Conservation (phyloP, 768 basidiomycete species). For the Lyophyllum semitale region DNA sequence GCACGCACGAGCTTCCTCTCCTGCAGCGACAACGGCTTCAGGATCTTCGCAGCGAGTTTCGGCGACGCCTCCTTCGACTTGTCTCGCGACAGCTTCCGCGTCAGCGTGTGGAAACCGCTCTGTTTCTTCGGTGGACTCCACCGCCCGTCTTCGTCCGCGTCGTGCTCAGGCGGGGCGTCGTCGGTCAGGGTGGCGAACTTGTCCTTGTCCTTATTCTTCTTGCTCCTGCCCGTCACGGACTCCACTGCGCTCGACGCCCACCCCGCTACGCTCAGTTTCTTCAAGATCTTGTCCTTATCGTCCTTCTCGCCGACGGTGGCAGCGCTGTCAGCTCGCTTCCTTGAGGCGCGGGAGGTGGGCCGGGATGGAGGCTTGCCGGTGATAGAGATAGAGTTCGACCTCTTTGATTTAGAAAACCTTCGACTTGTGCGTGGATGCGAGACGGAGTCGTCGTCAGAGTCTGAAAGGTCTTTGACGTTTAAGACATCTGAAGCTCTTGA, state of each 20-base stretch:
- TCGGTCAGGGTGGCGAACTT: slow-evolving; percentile 57
- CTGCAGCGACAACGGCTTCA: slow-evolving; percentile 52
- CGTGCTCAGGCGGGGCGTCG: slow-evolving; percentile 28
- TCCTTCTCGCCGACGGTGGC: slow-evolving; percentile 36
- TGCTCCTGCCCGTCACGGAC: slow-evolving; percentile 55
- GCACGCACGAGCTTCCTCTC: slow-evolving; percentile 65
- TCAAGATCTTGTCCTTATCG: slow-evolving; percentile 36
- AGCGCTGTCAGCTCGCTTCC: slow-evolving; percentile 64
- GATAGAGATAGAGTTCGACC: slow-evolving; percentile 42
- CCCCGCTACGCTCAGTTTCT: slow-evolving; percentile 52
- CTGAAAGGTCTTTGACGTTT: slow-evolving; percentile 17
- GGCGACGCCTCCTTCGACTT: slow-evolving; percentile 37
- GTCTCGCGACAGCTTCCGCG: slow-evolving; percentile 32
- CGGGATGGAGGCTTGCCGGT: slow-evolving; percentile 50
- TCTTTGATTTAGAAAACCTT: slow-evolving; percentile 31
- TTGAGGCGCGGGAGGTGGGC: slow-evolving; percentile 57
- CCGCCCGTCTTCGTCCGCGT: slow-evolving; percentile 23
- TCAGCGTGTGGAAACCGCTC: slow-evolving; percentile 28
- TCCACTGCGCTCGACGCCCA: slow-evolving; percentile 73
- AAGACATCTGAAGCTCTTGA: slow-evolving; percentile 16
- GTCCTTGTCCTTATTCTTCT: slow-evolving; percentile 59
- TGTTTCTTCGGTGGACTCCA: slow-evolving; percentile 23
- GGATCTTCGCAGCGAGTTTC: slow-evolving; percentile 39
- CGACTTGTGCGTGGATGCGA: slow-evolving; percentile 22
- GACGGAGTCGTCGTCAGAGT: slow-evolving; percentile 36